These are phyloP conservation scores for Ogataea glucozyma DNA, from an alignment of 805 yeast genomes.

Conservation along the genomic window DNA sequence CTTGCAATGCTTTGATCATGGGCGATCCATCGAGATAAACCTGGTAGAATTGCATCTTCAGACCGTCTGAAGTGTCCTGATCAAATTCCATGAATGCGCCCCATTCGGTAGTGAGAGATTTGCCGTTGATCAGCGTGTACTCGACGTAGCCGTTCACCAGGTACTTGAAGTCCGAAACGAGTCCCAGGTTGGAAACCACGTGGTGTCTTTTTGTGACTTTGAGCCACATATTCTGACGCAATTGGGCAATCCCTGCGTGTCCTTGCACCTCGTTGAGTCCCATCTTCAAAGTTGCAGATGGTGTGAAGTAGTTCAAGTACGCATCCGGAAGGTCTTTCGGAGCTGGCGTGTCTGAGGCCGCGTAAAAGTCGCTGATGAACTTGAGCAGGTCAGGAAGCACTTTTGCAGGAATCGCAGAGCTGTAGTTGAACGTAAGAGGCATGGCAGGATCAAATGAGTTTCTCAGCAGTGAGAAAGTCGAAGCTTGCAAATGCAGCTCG, in stretches of 20 bases:
- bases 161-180: slow-evolving; percentile 10
- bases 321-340: slow-evolving; percentile 8
- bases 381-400: slow-evolving; percentile 7
- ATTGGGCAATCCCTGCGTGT: slow-evolving; percentile 7
- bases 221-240: slow-evolving; percentile 20
- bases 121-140: slow-evolving; percentile 17
- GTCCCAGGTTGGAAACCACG: slow-evolving; percentile 14
- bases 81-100: slow-evolving; percentile 13
- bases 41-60: slow-evolving; percentile 19
- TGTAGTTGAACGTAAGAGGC: slow-evolving; percentile 2
- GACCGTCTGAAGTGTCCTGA: neutral
- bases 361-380: slow-evolving; percentile 15
- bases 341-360: slow-evolving; percentile 16
- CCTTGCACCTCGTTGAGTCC: slow-evolving; percentile 9
- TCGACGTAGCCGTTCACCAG: slow-evolving; percentile 19
- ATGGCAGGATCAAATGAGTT: no score
- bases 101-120: slow-evolving; percentile 17
- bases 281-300: slow-evolving; percentile 14
- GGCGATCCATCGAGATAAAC: slow-evolving; percentile 19
- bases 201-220: slow-evolving; percentile 21
- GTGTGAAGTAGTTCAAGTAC: slow-evolving; percentile 14
- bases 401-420: slow-evolving; percentile 9
- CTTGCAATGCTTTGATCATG: slow-evolving; percentile 11
- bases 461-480: no score
- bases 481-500: no score